Evolutionary conservation across 805 yeast species (phyloP).

Genomic region (Yarrowia sp.): DNA sequence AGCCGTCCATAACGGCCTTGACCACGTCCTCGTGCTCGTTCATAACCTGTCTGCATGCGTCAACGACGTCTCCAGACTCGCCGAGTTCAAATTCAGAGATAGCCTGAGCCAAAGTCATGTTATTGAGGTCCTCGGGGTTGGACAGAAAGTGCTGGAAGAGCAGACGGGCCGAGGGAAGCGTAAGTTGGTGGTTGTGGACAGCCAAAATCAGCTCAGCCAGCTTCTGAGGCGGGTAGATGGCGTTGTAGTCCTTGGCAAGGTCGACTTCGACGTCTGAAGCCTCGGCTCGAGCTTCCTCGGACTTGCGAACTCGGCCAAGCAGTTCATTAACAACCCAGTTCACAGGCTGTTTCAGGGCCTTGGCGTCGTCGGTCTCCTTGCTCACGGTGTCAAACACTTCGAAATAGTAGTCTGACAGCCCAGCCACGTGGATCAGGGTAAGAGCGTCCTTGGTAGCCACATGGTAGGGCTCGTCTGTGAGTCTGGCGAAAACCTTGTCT

Average conservation of each 20-base stretch:
- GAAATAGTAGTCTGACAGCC: conserved; percentile 54
- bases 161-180: conserved; percentile 65
- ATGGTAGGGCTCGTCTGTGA: conserved; percentile 51
- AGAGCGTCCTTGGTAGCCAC: conserved; percentile 73
- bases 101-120: conserved; percentile 42
- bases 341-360: conserved; percentile 43
- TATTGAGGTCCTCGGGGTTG: conserved; percentile 43
- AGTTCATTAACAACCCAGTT: conserved; percentile 85
- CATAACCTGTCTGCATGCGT: conserved; percentile 49
- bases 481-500: conserved; percentile 50
- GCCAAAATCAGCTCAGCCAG: conserved; percentile 55
- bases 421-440: conserved; percentile 55
- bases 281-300: conserved; percentile 37
- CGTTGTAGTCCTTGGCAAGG: background rate
- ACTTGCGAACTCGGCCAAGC: conserved; percentile 48
- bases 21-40: conserved; percentile 53
- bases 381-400: conserved; percentile 40
- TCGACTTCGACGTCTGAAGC: conserved; percentile 37
- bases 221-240: conserved; percentile 42
- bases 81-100: conserved; percentile 49
- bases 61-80: conserved; percentile 36
- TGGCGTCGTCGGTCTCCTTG: conserved; percentile 38
- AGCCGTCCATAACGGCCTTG: conserved; percentile 54
- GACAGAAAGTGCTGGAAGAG: conserved; percentile 61
- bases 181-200: conserved; percentile 50